Evolutionary conservation across 139 green algal genomes (phyloP).

Genomic region (Mesostigma viride): DNA sequence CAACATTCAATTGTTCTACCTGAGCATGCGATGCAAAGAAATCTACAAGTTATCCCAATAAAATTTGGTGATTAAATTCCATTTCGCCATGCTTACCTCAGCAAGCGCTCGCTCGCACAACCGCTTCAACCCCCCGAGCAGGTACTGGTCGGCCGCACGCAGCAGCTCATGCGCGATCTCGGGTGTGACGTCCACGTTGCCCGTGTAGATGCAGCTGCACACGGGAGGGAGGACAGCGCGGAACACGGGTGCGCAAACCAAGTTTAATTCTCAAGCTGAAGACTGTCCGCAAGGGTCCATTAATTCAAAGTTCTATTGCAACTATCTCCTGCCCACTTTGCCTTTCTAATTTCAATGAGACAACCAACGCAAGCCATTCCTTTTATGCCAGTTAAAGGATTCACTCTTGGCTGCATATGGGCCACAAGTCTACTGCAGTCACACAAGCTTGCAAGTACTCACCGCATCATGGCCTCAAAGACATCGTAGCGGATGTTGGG

Average conservation of each 20-base stretch:
- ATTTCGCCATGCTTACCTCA: constrained; percentile 2
- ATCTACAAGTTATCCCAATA: neutral
- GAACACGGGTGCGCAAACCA: neutral
- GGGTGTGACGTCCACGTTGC: constrained; percentile 44
- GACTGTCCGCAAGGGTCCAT: too few species aligned
- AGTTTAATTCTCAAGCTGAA: too few species aligned
- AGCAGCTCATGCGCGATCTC: constrained; percentile 57
- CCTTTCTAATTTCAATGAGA: too few species aligned
- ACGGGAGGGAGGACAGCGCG: constrained; percentile 55
- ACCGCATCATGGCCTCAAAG: constrained; percentile 58
- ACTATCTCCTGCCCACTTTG: too few species aligned
- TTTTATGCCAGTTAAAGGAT: too few species aligned
- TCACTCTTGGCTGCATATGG: too few species aligned
- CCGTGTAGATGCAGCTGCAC: constrained; percentile 78
- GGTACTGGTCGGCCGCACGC: constrained; percentile 81
- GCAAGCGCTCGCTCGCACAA: constrained; percentile 78
- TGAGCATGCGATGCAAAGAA: neutral
- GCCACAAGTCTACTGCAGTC: too few species aligned
- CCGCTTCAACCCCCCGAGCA: constrained; percentile 85
- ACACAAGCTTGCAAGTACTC: neutral
- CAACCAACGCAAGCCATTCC: too few species aligned
- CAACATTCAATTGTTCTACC: too few species aligned
- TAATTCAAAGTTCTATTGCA: too few species aligned
- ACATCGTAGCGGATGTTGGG: constrained; percentile 77
- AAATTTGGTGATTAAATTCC: neutral